Base-by-base conservation (phyloP, 2,329 filamentous ascomycete species). In the Sarocladiaceae sp. region DNA sequence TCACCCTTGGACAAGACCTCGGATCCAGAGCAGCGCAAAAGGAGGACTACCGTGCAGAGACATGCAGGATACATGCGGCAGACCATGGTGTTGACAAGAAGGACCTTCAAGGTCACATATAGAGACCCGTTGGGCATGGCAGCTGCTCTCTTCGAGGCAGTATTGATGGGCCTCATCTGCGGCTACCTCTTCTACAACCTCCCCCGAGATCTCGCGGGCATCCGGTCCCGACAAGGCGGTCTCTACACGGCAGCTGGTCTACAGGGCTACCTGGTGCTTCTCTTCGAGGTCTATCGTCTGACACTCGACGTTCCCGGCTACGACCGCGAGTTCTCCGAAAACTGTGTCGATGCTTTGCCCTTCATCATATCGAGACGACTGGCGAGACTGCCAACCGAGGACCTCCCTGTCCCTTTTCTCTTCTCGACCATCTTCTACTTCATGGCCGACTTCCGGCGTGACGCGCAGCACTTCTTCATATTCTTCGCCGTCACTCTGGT, bases 111-210 rank as follows among this genome's bases (percentile, higher is more conserved):
- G 42, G 81, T 83, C 2, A 89, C 85, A 0, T 78, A 83, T 45
- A 74, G 85, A n/a, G 85, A 91, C 54, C 84, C 85, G 0, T 78
- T 89, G 64, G 85, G 85, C 3, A 82, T 89, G 70, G 68, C 77
- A 12, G 83, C 83, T 1, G 82, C 82, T 45, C 66, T 89, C 3
- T 56, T 85, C 3, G 83, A 89, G 58, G 82, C 84, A 1, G 66
- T 85, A 6, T 65, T 75, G 1, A 88, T 90, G 81, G 80, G 78
- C 0, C 64, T 88, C 3, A 76, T 88, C 20, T 80, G 76, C 3
- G 85, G 85, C 0, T 88, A 85, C 69, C 79, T 88, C 24, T 90
- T 88, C 56, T 77, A 78, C 51, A 63, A 79, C 18, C 69, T 89
- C 0, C 74, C 76, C 2, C 70, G 78, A 10, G 82, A 82, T 46